Base-by-base conservation (phyloP, 495 filamentous ascomycete species). In the Trichoderma gamsii region DNA sequence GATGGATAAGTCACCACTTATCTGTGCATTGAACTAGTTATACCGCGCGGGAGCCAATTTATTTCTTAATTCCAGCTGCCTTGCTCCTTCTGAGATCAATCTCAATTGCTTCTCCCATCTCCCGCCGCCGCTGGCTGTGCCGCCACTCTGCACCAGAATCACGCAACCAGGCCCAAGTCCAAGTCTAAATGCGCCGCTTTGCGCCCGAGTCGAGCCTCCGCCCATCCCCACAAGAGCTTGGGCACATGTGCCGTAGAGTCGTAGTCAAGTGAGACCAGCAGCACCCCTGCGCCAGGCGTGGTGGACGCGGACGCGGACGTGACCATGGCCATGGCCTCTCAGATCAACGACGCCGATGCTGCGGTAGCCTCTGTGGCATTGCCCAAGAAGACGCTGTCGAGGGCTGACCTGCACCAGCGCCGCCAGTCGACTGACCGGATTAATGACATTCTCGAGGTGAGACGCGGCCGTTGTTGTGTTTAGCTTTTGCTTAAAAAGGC, bases 381-480 rank as follows among this genome's bases (percentile, higher is more conserved):
- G 63, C 41, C 63, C 1, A 32, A 61, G 56, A 27, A 18, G 56
- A 61, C 56, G 23, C 56, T 61, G 56, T 61, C 56, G 9, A 61
- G 9, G 25, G 56, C 56, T 61, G 56, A 32, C 12, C 27, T 61
- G 56, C 51, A 46, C 4, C 56, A 46, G 21, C 56, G 67, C 16
- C 56, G 61, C 16, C 67, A 27, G 41, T 64, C 67, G 41, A 35
- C 56, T 11, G 56, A 63, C 2, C 51, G 66, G 7, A 41, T 68
- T 44, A 44, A 68, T 21, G 59, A 64, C 56, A 64, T 68, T 35
- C 67, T 68, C n/a, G 67, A 68, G 66, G 66, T 67, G 29, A 35
- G 66, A 43, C 18, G 52, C 13, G 8, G 27, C 66, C 46, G 21
- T 18, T 3, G n/a, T 27, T 52, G 0, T 38, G 8, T 5, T 59